Base-by-base conservation (phyloP, 371 early-diverging fungal species). In the Gilbertella persicaria region DNA sequence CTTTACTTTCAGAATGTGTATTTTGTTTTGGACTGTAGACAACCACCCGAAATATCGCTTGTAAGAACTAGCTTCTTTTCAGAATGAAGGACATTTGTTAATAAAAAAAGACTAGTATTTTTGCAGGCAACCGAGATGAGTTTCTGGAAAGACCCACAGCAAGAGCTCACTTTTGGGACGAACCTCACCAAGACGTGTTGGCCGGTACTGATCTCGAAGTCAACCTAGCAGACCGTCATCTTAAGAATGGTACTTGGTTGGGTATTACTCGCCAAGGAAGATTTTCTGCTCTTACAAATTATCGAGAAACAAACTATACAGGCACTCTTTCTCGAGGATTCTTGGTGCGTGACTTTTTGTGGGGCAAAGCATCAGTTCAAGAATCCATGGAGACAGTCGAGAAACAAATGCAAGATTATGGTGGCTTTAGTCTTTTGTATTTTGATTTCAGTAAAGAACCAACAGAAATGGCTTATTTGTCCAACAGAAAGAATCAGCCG, bases 121-220 rank as follows among this genome's bases (percentile, higher is more conserved):
- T 86, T 47, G 84, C 83, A 3, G 71, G 78, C 42, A 86, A 86
- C 50, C 59, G 86, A 25, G 86, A 86, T 50, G 86, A 86, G 50
- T 78, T 67, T 43, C 54, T 84, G 13, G 45, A 45, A 33, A 66
- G 86, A 43, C 64, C 71, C 14, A 73, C 86, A 0, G 61, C 79
- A 10, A 64, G 63, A n/a, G 82, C 84, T 7, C 69, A 73, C 43
- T 79, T 76, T 36, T 86, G 86, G 86, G 66, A 56, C 6, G 20
- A 55, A n/a, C 67, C 70, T 28, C 36, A 68, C 43, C 45, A 63
- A 9, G 29, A 67, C 35, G 62, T 79, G 4, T 50, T 79, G 5
- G 68, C 67, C 5, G 81, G 79, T 6, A 66, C 56, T 0, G 80
- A 80, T 58, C 53, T 79, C 7, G 63, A 69, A 39, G 51, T 48